A percentile compares a stretch with the other conserved stretches of the same genome.
These are phyloP conservation scores for Actinomortierella ambigua DNA, from an alignment of 371 early-diverging fungal species.

Conservation along the genomic window DNA sequence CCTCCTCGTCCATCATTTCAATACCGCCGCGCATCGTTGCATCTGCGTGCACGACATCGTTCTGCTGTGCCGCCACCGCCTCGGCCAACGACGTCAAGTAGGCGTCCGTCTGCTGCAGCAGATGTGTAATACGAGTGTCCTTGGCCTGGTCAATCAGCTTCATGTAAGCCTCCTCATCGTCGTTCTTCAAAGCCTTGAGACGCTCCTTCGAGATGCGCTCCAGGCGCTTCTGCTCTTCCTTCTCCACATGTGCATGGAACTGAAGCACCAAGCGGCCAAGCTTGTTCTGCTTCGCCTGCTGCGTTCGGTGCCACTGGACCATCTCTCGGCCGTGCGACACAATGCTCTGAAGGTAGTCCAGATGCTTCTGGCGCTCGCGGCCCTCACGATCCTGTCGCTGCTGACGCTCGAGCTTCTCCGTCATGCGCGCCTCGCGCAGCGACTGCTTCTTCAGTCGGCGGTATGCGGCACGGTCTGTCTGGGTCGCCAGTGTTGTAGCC, in stretches of 20 bases:
- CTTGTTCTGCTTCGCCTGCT: constrained; percentile 68
- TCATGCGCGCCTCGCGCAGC: constrained; percentile 87
- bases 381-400: constrained; percentile 89
- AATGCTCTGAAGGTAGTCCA: constrained; percentile 76
- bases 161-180: constrained; percentile 95
- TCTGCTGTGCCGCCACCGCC: constrained; percentile 83
- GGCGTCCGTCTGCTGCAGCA: constrained; percentile 86
- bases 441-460: constrained; percentile 90
- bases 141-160: constrained; percentile 93
- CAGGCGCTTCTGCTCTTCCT: constrained; percentile 87
- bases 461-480: constrained; percentile 78
- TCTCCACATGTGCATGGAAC: constrained; percentile 81
- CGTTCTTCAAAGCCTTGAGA: constrained; percentile 89
- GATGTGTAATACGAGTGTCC: constrained; percentile 89
- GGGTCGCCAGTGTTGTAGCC: constrained; percentile 78
- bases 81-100: constrained; percentile 83
- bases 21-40: constrained; percentile 48
- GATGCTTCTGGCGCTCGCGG: constrained; percentile 81
- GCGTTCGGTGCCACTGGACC: constrained; percentile 70
- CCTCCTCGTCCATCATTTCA: constrained; percentile 56
- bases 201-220: constrained; percentile 89
- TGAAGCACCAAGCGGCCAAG: constrained; percentile 79
- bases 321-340: constrained; percentile 79
- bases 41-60: constrained; percentile 58
- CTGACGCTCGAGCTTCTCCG: constrained; percentile 89